Evolutionary conservation across 2,329 filamentous ascomycete genomes (phyloP), one percentile per base, ranked within the genome.

Genomic region (Diaporthe sp.): DNA sequence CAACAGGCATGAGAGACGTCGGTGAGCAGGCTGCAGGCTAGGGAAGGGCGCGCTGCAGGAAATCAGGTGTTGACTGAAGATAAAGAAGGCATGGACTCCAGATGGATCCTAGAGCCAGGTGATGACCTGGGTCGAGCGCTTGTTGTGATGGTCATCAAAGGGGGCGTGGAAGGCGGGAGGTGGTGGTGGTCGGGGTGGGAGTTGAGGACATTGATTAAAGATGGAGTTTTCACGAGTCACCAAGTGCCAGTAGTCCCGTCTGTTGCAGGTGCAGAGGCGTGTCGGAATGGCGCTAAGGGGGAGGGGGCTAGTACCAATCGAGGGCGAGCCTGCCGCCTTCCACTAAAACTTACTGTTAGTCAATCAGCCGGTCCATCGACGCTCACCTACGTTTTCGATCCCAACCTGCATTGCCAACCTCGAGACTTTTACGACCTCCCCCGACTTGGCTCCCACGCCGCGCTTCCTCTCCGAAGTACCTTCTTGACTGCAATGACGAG

Each of bases 1-100:
- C 92, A 91, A 94, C 91, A 93, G 93, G 93, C 95, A 97, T 97
- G 90, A 95, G 94, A 74, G 61, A 74, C 46, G 59, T 51, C 42
- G 57, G 67, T 69, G 93, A 90, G 87, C 87, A 86, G 86, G 84
- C 85, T 90, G 87, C 87, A 86, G 86, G 84, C 85, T 81, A 84
- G 93, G 90, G 87, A 87, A 85, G 86, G 81, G 84, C 82, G 81
- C 82, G 84, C 81, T 80, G 76, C 55, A 34, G 74, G 55, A 69
- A 74, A 65, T 75, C 62, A 76, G 46, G 55, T 62, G 51, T 70
- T 69, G 62, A 72, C 34, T 46, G 59, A 53, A 44, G 59, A 53
- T 57, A 53, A 74, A 73, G 71, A 58, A 61, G 71, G 57, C 76
- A 76, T 75, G 62, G 73, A 67, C 61, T 46, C 39, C 61, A 70